Conservation (phyloP, 2,329 filamentous ascomycete genomes). For the Graphilbum ipis-grandicollis region DNA sequence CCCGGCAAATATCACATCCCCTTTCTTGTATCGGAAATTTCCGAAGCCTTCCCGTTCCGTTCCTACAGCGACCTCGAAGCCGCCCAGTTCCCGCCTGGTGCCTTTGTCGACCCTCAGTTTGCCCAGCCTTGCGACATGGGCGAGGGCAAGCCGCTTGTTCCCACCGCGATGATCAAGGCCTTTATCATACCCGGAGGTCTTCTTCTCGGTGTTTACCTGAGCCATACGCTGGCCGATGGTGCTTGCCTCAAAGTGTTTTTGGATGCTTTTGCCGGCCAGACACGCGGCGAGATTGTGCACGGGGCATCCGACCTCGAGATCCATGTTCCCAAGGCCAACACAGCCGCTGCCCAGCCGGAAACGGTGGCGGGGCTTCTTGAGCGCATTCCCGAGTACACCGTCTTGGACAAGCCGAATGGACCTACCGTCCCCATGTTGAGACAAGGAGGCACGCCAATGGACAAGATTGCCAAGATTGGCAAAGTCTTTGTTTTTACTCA, state of each 20-base stretch:
- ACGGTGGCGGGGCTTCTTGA: slow-evolving; percentile 10
- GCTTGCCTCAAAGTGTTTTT: slow-evolving; percentile 21
- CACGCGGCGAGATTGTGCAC: slow-evolving; percentile 10
- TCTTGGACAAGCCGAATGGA: slow-evolving; percentile 16
- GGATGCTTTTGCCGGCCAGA: slow-evolving; percentile 19
- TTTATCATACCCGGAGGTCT: slow-evolving; percentile 21
- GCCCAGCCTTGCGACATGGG: slow-evolving; percentile 4
- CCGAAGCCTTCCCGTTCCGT: slow-evolving; percentile 9
- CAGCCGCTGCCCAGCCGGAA: not conserved
- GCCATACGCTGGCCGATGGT: slow-evolving; percentile 25
- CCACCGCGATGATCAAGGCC: slow-evolving; percentile 20
- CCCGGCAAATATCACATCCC: slow-evolving; percentile 7
- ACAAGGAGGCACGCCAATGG: slow-evolving; percentile 12
- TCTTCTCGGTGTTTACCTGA: slow-evolving; percentile 21
- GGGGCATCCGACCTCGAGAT: slow-evolving; percentile 11
- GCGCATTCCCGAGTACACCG: slow-evolving; percentile 20
- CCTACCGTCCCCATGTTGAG: slow-evolving; percentile 18
- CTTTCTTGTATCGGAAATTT: slow-evolving; percentile 9
- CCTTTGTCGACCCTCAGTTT: slow-evolving; percentile 14
- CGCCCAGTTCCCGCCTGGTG: slow-evolving; percentile 14
- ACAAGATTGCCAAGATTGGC: slow-evolving; percentile 18
- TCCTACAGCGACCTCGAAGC: slow-evolving; percentile 13
- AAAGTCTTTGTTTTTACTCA: slow-evolving; percentile 22
- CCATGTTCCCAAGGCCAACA: slow-evolving; percentile 4
- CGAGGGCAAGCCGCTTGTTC: slow-evolving; percentile 12